Percentiles rank a stretch among this genome's conserved stretches.
Conservation (phyloP, 208 protist species). For the Willaertia magna region DNA sequence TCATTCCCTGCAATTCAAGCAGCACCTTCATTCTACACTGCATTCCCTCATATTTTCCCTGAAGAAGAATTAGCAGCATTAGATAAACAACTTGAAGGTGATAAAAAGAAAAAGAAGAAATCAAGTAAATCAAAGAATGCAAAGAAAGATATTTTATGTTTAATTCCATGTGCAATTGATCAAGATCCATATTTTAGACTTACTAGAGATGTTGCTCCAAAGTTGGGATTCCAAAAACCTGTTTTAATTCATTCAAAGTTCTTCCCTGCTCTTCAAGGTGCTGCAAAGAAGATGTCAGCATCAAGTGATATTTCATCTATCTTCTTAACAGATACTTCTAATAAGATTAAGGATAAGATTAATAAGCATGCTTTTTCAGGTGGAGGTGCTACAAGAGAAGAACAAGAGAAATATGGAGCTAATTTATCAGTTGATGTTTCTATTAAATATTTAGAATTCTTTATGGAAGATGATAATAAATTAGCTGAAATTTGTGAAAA, state of each 20-base stretch:
- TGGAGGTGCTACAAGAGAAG: slow-evolving; percentile 76
- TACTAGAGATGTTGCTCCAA: slow-evolving; percentile 80
- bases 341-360: slow-evolving; percentile 82
- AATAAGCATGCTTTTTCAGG: slow-evolving; percentile 91
- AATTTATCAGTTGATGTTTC: slow-evolving; percentile 82
- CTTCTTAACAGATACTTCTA: slow-evolving; percentile 83
- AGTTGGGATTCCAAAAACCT: slow-evolving; percentile 75
- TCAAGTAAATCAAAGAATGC: not conserved
- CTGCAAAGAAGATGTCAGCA: slow-evolving; percentile 90
- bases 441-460: slow-evolving; percentile 89
- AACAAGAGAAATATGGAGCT: slow-evolving; percentile 79
- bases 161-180: slow-evolving; percentile 91
- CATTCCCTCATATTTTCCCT: slow-evolving; percentile 81
- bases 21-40: slow-evolving; percentile 79
- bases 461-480: slow-evolving; percentile 81
- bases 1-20: slow-evolving; percentile 93
- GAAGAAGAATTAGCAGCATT: not conserved
- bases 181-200: slow-evolving; percentile 98
- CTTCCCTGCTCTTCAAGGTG: slow-evolving; percentile 88
- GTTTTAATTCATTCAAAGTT: slow-evolving; percentile 90
- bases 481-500: slow-evolving; percentile 55
- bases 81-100: not conserved
- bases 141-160: slow-evolving; percentile 61
- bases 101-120: not conserved
- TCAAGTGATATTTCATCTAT: slow-evolving; percentile 68